A percentile compares a stretch with the other conserved stretches of the same genome.
These are phyloP conservation scores for Psilocybe cubensis DNA, from an alignment of 768 basidiomycete species.

Conservation along the genomic window DNA sequence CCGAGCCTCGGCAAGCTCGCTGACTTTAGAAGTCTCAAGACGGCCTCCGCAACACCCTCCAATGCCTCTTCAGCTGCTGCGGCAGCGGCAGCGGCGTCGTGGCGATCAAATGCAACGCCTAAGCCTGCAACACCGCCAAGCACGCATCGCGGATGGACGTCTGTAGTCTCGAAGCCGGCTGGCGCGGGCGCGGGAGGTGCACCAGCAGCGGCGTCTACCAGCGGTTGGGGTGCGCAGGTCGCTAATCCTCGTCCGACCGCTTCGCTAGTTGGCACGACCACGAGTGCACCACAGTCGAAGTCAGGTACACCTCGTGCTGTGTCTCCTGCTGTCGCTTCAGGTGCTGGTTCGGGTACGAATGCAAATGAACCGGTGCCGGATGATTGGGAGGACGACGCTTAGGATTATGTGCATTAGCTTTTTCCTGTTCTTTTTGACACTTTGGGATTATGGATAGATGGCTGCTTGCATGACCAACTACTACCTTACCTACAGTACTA, in stretches of 20 bases:
- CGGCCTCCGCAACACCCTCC: neutral
- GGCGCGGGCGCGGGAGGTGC: too few relatives aligned
- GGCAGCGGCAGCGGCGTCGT: slow-evolving; percentile 12
- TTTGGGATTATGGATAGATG: too few relatives aligned
- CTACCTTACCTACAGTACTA: too few relatives aligned
- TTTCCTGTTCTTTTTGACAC: neutral
- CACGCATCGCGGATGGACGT: slow-evolving; percentile 26
- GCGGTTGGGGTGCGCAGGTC: slow-evolving; percentile 5
- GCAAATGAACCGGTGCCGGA: slow-evolving; percentile 19
- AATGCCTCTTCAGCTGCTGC: slow-evolving; percentile 5
- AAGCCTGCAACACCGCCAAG: slow-evolving; percentile 3
- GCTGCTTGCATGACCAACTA: too few relatives aligned
- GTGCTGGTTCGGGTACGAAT: slow-evolving; percentile 6
- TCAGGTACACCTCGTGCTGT: too few relatives aligned
- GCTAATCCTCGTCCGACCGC: slow-evolving; percentile 5
- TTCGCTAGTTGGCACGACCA: neutral
- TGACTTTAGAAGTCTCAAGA: slow-evolving; percentile 47
- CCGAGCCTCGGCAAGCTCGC: slow-evolving; percentile 63
- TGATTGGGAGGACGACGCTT: slow-evolving; percentile 9
- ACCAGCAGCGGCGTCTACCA: too few relatives aligned
- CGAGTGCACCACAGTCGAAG: too few relatives aligned
- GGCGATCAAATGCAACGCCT: slow-evolving; percentile 20
- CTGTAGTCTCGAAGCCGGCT: slow-evolving; percentile 19
- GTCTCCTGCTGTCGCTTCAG: slow-evolving; percentile 17
- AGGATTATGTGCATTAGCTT: neutral